phyloP scores from a whole-genome alignment of 1,284 basidiomycete genomes.

The Heterobasidion irregulare region DNA sequence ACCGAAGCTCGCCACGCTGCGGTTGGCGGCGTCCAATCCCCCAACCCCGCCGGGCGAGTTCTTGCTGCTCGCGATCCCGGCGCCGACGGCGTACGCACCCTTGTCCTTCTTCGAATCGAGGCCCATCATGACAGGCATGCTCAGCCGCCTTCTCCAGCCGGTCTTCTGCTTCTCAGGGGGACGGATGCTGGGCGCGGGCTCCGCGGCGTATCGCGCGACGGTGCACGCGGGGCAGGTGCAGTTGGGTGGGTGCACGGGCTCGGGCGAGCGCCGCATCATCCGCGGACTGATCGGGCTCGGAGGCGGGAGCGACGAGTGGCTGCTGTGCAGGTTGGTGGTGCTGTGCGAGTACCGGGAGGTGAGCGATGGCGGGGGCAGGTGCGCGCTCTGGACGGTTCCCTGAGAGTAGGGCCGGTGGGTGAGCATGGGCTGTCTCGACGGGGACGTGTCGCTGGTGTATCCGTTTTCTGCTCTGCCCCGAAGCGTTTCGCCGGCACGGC shows the following conservation, averaged over 20 bases:
- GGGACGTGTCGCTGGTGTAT: constrained; percentile 17
- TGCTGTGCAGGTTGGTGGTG: constrained; percentile 29
- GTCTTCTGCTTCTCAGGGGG: constrained; percentile 43
- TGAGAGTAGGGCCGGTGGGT: constrained; percentile 13
- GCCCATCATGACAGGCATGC: constrained; percentile 61
- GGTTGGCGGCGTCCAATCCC: constrained; percentile 8
- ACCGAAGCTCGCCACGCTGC: constrained; percentile 10
- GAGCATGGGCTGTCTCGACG: constrained; percentile 2
- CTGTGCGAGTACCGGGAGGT: constrained; percentile 31
- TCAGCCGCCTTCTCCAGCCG: constrained; percentile 68
- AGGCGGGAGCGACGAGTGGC: constrained; percentile 9
- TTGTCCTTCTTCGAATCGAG: constrained; percentile 25
- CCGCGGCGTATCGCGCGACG: constrained; percentile 17
- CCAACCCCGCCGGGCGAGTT: constrained; percentile 1
- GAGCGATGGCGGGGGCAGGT: constrained; percentile 6
- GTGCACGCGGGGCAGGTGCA: constrained; percentile 14
- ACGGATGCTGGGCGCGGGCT: constrained; percentile 21
- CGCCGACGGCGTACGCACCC: constrained; percentile 12
- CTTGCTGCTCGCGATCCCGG: constrained; percentile 15
- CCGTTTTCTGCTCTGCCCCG: constrained; percentile 15
- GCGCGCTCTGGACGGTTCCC: constrained; percentile 9
- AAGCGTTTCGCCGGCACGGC: neutral
- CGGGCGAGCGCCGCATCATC: constrained; percentile 1
- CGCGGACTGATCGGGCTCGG: constrained; percentile 13
- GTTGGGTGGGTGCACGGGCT: constrained; percentile 2